phyloP scores from a whole-genome alignment of 1,284 basidiomycete species.

The Heterobasidion annosum region DNA sequence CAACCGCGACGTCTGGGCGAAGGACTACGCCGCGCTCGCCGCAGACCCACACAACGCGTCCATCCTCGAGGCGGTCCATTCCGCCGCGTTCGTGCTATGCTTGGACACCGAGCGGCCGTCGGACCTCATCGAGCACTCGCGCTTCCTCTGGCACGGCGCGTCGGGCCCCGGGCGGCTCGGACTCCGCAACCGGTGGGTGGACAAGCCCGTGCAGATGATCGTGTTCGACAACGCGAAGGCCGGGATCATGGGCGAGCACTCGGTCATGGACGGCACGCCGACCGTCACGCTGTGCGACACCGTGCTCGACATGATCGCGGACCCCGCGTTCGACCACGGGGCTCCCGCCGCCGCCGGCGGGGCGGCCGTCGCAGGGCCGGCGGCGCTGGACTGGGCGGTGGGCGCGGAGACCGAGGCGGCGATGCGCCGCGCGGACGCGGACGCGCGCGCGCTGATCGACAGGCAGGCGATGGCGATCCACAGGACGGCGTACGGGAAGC shows the following conservation, averaged over 20 bases:
- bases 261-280: conserved; percentile 82
- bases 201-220: conserved; percentile 80
- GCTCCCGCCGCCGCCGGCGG: conserved; percentile 9
- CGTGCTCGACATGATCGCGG: conserved; percentile 54
- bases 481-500: conserved; percentile 77
- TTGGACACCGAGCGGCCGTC: conserved; percentile 59
- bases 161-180: conserved; percentile 25
- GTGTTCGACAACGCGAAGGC: conserved; percentile 73
- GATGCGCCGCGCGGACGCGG: conserved; percentile 48
- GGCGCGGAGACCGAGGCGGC: conserved; percentile 34
- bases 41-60: conserved; percentile 49
- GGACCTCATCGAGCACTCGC: conserved; percentile 49
- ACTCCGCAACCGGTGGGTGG: conserved; percentile 69
- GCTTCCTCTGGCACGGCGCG: conserved; percentile 68
- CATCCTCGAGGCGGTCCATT: conserved; percentile 69
- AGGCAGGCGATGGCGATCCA: conserved; percentile 62
- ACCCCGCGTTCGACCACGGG: conserved; percentile 50
- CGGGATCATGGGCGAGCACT: conserved; percentile 88
- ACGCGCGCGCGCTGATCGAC: conserved; percentile 52
- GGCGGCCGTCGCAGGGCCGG: conserved; percentile 10
- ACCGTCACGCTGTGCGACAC: conserved; percentile 62
- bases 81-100: conserved; percentile 74
- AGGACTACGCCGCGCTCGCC: conserved; percentile 59
- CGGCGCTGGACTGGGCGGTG: conserved; percentile 60
- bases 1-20: conserved; percentile 80